A percentile compares a stretch with the other conserved stretches of the same genome.
phyloP scores from a whole-genome alignment of 495 filamentous ascomycete species.

The Staphylotrichum longicolle region DNA sequence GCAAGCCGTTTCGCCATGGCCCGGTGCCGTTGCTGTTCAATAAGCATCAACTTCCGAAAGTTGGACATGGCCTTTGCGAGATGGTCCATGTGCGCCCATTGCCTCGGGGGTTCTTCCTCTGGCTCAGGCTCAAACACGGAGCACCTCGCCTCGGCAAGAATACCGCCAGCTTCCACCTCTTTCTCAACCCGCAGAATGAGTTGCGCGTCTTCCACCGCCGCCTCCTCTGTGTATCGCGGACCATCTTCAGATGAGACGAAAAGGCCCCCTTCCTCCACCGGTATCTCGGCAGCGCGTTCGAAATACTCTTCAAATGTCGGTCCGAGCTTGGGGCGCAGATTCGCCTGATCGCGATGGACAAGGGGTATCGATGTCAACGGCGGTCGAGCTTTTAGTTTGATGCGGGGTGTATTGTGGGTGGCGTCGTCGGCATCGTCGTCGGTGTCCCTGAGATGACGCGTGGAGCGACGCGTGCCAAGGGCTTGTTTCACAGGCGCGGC shows the following conservation, averaged over 20 bases:
- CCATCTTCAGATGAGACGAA: constrained; percentile 53
- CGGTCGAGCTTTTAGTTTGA: constrained; percentile 43
- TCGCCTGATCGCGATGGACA: constrained; percentile 54
- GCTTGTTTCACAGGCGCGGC: constrained; percentile 38
- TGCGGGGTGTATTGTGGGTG: constrained; percentile 32
- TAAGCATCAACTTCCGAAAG: constrained; percentile 72
- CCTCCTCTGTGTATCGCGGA: constrained; percentile 50
- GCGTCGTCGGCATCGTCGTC: constrained; percentile 32
- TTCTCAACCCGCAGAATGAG: constrained; percentile 61
- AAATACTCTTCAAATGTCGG: constrained; percentile 55
- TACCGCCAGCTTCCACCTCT: constrained; percentile 69
- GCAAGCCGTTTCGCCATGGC: constrained; percentile 64
- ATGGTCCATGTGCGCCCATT: constrained; percentile 83
- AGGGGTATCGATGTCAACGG: constrained; percentile 46
- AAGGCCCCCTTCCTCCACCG: constrained; percentile 51
- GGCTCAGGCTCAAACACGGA: constrained; percentile 74
- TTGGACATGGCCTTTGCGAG: constrained; percentile 75
- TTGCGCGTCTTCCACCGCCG: constrained; percentile 51
- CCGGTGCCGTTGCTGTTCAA: constrained; percentile 72
- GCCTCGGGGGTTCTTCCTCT: constrained; percentile 68
- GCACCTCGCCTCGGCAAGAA: constrained; percentile 68
- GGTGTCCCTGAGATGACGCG: constrained; percentile 30
- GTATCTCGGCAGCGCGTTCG: constrained; percentile 41
- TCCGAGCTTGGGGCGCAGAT: constrained; percentile 45
- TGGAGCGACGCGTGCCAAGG: constrained; percentile 40